Conservation (phyloP, 1,139 yeast species). For the Magnusiomyces sp. region DNA sequence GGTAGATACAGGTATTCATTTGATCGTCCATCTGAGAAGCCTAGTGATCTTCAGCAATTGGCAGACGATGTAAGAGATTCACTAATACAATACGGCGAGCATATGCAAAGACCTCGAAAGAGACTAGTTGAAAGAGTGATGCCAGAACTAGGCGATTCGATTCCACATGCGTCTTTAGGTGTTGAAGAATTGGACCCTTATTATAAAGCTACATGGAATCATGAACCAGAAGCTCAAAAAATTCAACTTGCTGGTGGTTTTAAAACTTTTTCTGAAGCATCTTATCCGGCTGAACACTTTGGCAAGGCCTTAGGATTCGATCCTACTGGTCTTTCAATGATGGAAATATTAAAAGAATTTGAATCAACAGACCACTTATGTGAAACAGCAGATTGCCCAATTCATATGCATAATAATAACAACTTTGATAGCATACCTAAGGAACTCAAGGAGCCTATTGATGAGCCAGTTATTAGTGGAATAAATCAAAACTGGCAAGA, state of each 20-base stretch:
- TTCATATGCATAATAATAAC: neutral
- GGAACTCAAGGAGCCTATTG: neutral
- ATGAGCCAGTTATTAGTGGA: neutral
- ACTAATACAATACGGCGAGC: neutral
- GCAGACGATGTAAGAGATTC: neutral
- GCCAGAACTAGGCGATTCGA: constrained; percentile 2
- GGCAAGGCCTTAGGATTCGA: constrained; percentile 2
- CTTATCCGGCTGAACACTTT: constrained; percentile 1
- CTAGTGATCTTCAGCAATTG: no score
- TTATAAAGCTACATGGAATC: neutral
- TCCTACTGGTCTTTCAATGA: constrained; percentile 1
- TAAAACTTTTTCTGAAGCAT: neutral
- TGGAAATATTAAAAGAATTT: constrained; percentile 1
- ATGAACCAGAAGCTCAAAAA: neutral
- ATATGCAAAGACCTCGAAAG: neutral
- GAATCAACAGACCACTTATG: neutral
- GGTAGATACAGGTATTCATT: no score
- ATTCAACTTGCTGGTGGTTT: neutral
- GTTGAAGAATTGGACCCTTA: no score
- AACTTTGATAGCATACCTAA: neutral
- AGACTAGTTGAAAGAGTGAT: constrained; percentile 3
- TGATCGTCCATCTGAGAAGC: no score
- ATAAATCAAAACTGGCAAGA: neutral
- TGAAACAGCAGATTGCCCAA: neutral
- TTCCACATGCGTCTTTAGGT: no score